Conservation (phyloP, 345 rosid species). For the Geranium rotundifolium region DNA sequence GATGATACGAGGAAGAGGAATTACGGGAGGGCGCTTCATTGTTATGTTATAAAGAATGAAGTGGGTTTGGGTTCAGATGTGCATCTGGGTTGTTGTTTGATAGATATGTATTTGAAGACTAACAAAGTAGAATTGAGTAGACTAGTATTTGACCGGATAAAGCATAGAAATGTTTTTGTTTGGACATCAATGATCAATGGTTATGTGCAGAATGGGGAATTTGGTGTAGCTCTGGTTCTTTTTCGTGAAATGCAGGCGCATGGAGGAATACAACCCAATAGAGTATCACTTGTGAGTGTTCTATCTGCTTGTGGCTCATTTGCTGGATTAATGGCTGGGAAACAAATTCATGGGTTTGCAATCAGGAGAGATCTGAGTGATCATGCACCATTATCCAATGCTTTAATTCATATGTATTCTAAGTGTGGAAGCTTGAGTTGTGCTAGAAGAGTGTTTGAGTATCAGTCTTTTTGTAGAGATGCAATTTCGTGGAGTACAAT, state of each 20-base stretch:
- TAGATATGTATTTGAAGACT: slow-evolving; percentile 47
- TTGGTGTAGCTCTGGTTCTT: slow-evolving; percentile 39
- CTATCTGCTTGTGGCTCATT: slow-evolving; percentile 46
- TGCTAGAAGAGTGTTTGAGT: slow-evolving; percentile 45
- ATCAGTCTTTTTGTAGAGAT: slow-evolving; percentile 24
- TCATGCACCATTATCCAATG: slow-evolving; percentile 40
- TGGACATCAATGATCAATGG: slow-evolving; percentile 73
- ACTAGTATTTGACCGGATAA: slow-evolving; percentile 33
- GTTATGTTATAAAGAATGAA: slow-evolving; percentile 32
- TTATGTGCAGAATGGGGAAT: slow-evolving; percentile 26
- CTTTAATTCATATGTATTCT: slow-evolving; percentile 49
- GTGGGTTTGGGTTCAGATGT: slow-evolving; percentile 25
- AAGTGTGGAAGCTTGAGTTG: slow-evolving; percentile 48
- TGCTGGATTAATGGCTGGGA: slow-evolving; percentile 35
- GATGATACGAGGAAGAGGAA: slow-evolving; percentile 10
- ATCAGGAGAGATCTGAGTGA: slow-evolving; percentile 26
- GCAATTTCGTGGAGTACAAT: slow-evolving; percentile 61
- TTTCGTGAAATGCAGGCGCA: slow-evolving; percentile 41
- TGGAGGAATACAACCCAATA: slow-evolving; percentile 36
- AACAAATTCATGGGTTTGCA: slow-evolving; percentile 54
- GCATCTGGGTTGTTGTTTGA: slow-evolving; percentile 49
- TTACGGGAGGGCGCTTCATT: slow-evolving; percentile 55
- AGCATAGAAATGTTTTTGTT: slow-evolving; percentile 32
- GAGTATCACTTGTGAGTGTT: slow-evolving; percentile 45
- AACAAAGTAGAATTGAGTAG: slow-evolving; percentile 19